A percentile compares a stretch with the other conserved stretches of the same genome.
phyloP scores from a whole-genome alignment of 495 filamentous ascomycete species.

The Monascus purpureus region DNA sequence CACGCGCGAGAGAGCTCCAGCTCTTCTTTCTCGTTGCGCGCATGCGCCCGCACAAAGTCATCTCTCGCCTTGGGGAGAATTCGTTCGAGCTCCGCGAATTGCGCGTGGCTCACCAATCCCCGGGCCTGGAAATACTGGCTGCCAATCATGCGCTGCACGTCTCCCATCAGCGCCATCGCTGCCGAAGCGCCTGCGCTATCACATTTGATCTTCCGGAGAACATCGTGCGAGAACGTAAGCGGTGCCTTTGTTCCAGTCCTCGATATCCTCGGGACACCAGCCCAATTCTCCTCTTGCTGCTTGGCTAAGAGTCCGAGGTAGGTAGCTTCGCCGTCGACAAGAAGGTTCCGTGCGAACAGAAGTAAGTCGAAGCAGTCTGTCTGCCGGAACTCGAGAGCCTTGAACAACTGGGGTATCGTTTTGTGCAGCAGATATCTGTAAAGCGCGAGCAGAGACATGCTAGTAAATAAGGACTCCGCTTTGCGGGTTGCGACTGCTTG shows the following conservation, averaged over 20 bases:
- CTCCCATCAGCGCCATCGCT: neutral
- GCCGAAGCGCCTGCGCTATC: neutral
- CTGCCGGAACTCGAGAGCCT: slow-evolving; percentile 5
- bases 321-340: slow-evolving; percentile 5
- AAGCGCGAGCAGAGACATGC: slow-evolving; percentile 5
- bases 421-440: slow-evolving; percentile 1
- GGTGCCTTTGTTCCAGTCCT: neutral
- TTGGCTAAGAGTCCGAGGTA: slow-evolving; percentile 2
- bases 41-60: neutral
- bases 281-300: slow-evolving; percentile 5
- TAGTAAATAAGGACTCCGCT: slow-evolving; percentile 1
- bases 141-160: neutral
- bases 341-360: slow-evolving; percentile 4
- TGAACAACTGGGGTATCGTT: slow-evolving; percentile 2
- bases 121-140: neutral
- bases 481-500: neutral
- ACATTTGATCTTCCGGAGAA: neutral
- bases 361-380: slow-evolving; percentile 3
- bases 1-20: neutral
- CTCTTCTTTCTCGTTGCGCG: neutral
- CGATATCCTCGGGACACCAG: slow-evolving; percentile 2
- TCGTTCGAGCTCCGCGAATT: neutral
- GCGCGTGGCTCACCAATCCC: neutral
- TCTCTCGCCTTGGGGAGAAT: neutral
- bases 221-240: neutral